These are phyloP conservation scores for Penicillium sp. DNA, from an alignment of 2,329 filamentous ascomycete genomes.

Conservation along the genomic window DNA sequence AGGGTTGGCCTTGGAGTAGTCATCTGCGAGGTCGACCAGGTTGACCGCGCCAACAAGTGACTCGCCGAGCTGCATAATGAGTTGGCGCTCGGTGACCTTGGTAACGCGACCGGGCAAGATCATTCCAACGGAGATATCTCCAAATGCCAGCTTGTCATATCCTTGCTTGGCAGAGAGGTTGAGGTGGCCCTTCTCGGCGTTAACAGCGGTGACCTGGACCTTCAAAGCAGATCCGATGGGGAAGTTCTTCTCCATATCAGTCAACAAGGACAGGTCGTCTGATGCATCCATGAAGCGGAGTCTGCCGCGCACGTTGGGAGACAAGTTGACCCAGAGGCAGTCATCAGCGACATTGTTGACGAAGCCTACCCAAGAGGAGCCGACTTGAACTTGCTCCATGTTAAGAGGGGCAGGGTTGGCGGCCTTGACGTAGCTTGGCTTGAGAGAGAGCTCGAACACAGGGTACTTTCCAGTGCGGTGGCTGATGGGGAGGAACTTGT, in stretches of 20 bases:
- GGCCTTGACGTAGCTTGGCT: constrained; percentile 59
- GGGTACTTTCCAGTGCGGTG: constrained; percentile 76
- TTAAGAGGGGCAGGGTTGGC: constrained; percentile 63
- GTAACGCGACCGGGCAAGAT: constrained; percentile 81
- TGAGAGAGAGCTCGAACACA: constrained; percentile 84
- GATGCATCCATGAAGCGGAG: constrained; percentile 81
- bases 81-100: constrained; percentile 77
- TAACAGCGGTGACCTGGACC: constrained; percentile 73
- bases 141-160: constrained; percentile 63
- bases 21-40: constrained; percentile 79
- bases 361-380: constrained; percentile 74
- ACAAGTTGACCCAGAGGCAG: constrained; percentile 86
- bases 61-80: constrained; percentile 84
- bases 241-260: constrained; percentile 75
- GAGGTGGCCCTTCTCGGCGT: constrained; percentile 70
- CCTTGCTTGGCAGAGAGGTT: constrained; percentile 79
- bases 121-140: constrained; percentile 73
- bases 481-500: constrained; percentile 87
- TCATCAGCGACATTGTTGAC: constrained; percentile 84
- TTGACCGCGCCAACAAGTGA: constrained; percentile 75
- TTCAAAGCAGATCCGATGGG: constrained; percentile 85
- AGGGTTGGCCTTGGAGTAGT: constrained; percentile 78
- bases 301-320: constrained; percentile 81
- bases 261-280: constrained; percentile 77
- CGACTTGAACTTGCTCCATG: constrained; percentile 70